Base-by-base conservation (phyloP, 78 protist genomes). In the Dictyostelium citrinum region DNA sequence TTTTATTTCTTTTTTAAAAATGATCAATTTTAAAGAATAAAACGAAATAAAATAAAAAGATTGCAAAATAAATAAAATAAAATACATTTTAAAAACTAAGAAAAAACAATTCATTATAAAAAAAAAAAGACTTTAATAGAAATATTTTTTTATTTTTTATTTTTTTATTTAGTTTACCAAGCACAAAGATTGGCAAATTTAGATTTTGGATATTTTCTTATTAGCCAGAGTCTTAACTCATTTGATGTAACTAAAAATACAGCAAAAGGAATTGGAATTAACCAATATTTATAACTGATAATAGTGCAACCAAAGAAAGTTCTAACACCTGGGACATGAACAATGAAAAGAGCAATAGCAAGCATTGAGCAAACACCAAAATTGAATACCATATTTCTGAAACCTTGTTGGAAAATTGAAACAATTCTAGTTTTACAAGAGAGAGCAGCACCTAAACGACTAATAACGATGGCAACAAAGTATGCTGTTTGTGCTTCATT, bases 251-350 rank as follows among this genome's bases (percentile, higher is more conserved):
- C 77, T 82, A 98, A 96, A 49, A 95, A 43, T 46, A 96, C n/a
- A 29, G 97, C 72, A 78, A 96, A 98, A 60, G 99, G 99, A 22
- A 97, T n/a, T 68, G 98, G 98, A 2, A 96, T 81, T 24, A 97
- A 71, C 98, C 98, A 97, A 76, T 81, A 83, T 70, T 93, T 81
- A 67, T 93, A 95, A 27, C 20, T 17, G 33, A 98, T 72, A 16
- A 86, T 91, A 10, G 91, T 82, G 33, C 97, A 71, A 51, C 90
- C 91, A 88, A 98, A 76, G 83, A 93, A 96, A 2, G 45, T 35
- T 68, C 80, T 22, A 12, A 90, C 43, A 64, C 93, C 86, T 39
- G 98, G 98, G 0, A 80, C 68, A 93, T 96, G 96, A 70, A 68
- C 79, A 76, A 98, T 81, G 95, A 95, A 29, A 45, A 74, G 37